Percentiles rank a stretch among this genome's conserved stretches.
Conservation (phyloP, 306 rosid genomes). For the Quercus alba region DNA sequence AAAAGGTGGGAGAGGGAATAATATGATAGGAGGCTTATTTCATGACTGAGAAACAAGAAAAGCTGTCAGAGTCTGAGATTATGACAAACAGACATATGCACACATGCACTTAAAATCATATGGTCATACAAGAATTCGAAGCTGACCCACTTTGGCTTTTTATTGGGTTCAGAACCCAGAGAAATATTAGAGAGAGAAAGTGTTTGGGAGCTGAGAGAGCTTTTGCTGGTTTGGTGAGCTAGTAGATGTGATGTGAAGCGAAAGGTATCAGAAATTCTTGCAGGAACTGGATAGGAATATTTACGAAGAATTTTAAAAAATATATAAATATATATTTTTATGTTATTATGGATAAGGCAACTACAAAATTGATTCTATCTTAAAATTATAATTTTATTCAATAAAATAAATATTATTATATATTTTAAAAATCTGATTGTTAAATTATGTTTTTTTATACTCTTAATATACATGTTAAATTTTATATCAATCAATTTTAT, state of each 20-base stretch:
- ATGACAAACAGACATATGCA: constrained; percentile 33
- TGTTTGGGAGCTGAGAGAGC: not conserved
- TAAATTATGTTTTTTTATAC: rapidly evolving
- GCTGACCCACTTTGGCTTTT: constrained; percentile 33
- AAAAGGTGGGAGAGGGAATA: constrained; percentile 15
- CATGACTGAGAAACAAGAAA: constrained; percentile 36
- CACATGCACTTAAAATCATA: constrained; percentile 42
- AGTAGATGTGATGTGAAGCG: not conserved
- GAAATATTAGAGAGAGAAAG: not conserved
- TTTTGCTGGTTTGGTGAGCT: not conserved
- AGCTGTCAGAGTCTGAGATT: constrained; percentile 65
- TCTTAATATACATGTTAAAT: rapidly evolving
- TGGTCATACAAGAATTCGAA: constrained; percentile 10
- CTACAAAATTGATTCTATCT: no score
- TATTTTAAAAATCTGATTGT: rapidly evolving
- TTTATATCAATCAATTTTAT: no score
- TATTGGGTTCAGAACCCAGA: constrained; percentile 6
- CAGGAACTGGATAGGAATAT: constrained; percentile 21
- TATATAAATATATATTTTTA: not conserved
- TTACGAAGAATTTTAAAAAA: constrained; percentile 6
- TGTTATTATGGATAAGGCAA: not conserved
- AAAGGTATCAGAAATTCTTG: constrained; percentile 5
- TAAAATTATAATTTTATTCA: rapidly evolving
- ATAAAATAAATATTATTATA: not conserved
- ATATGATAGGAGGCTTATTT: constrained; percentile 37